Conservation (phyloP, 345 rosid genomes). For the Conringia planisiliqua region DNA sequence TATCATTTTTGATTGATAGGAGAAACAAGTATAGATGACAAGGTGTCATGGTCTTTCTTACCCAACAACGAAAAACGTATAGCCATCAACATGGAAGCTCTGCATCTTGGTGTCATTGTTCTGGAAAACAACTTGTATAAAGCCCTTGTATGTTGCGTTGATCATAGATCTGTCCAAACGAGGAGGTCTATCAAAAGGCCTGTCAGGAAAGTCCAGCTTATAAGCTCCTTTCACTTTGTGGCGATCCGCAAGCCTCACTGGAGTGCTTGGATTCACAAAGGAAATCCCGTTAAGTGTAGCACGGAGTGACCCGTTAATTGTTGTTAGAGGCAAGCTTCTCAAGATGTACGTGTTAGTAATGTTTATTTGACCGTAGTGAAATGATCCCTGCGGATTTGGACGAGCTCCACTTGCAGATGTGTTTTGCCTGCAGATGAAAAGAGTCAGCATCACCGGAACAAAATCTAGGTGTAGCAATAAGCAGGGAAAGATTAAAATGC, state of each 20-base stretch:
- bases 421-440: slow-evolving; percentile 55
- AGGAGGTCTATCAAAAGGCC: slow-evolving; percentile 60
- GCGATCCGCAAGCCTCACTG: slow-evolving; percentile 73
- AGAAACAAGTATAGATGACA: neutral
- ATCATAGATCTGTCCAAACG: slow-evolving; percentile 61
- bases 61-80: slow-evolving; percentile 88
- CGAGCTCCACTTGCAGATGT: slow-evolving; percentile 94
- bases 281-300: slow-evolving; percentile 85
- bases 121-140: slow-evolving; percentile 79
- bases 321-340: slow-evolving; percentile 63
- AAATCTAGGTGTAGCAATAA: neutral
- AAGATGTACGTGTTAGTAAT: slow-evolving; percentile 66
- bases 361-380: slow-evolving; percentile 83
- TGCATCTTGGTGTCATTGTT: slow-evolving; percentile 86
- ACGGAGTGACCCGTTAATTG: slow-evolving; percentile 54
- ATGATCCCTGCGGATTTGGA: slow-evolving; percentile 97
- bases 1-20: neutral
- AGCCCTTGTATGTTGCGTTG: slow-evolving; percentile 88
- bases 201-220: slow-evolving; percentile 80
- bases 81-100: slow-evolving; percentile 86
- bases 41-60: slow-evolving; percentile 32
- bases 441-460: neutral
- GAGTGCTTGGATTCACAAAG: slow-evolving; percentile 64
- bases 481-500: neutral
- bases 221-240: slow-evolving; percentile 70